Percentiles rank a stretch among this genome's conserved stretches.
Conservation (phyloP, 2,329 filamentous ascomycete genomes). For the Sphaerulina vaccinii region DNA sequence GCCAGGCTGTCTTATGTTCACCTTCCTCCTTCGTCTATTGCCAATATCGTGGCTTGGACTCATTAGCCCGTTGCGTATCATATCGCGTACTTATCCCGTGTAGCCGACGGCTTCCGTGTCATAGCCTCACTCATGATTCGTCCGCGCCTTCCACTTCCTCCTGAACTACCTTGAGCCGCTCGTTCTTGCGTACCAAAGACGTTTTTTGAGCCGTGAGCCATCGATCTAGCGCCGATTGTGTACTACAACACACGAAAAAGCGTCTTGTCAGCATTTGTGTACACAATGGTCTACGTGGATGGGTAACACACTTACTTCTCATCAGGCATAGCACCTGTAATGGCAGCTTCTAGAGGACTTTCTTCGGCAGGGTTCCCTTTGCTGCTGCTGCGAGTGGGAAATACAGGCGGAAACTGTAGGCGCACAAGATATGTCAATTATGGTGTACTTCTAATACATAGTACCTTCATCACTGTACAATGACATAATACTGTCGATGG, state of each 20-base stretch:
- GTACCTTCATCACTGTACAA: slow-evolving; percentile 24
- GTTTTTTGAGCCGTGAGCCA: slow-evolving; percentile 32
- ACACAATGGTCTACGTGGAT: background rate
- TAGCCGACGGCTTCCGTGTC: background rate
- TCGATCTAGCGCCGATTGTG: slow-evolving; percentile 27
- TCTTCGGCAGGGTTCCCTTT: slow-evolving; percentile 5
- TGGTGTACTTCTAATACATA: slow-evolving; percentile 17
- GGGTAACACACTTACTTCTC: slow-evolving; percentile 27
- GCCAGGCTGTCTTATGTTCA: too few species aligned
- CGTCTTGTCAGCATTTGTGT: slow-evolving; percentile 1
- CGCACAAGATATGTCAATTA: slow-evolving; percentile 4
- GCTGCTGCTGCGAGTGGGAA: slow-evolving; percentile 9
- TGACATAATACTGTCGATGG: slow-evolving; percentile 32
- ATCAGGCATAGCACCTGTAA: slow-evolving; percentile 30
- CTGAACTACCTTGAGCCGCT: slow-evolving; percentile 29
- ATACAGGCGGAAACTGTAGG: slow-evolving; percentile 3
- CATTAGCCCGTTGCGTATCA: too few species aligned
- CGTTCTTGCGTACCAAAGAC: slow-evolving; percentile 20
- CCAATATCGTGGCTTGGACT: too few species aligned
- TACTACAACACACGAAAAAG: slow-evolving; percentile 20
- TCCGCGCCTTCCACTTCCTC: slow-evolving; percentile 24
- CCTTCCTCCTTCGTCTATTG: too few species aligned
- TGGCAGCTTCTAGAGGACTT: slow-evolving; percentile 26
- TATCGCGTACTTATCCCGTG: background rate
- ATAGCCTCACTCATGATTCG: slow-evolving; percentile 12